Evolutionary conservation across 2,329 filamentous ascomycete genomes (phyloP), one percentile per base, ranked within the genome.

Genomic region (Xylariaceae sp.): DNA sequence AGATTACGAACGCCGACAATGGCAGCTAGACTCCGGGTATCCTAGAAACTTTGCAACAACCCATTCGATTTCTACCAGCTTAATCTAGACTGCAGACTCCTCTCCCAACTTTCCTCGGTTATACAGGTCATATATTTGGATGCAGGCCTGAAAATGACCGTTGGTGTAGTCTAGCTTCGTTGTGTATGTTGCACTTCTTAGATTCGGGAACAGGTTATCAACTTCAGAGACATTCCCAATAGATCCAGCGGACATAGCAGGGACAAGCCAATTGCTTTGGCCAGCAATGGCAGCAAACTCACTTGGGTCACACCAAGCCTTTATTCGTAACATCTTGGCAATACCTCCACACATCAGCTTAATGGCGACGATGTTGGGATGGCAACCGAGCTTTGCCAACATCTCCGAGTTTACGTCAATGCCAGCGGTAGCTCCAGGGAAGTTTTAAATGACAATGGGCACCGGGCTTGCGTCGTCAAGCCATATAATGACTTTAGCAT

Each of bases 401-500:
- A 83, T 80, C 55, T 87, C 84, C 0, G 83, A 87, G 65, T 84
- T 82, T 37, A 89, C 74, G 62, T 89, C 86, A 10, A 89, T 74
- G 9, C 87, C 86, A 10, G 84, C 81, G 18, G 80, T 83, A 3
- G 87, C 85, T 8, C 78, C 83, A 3, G 86, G 86, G 73, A 86
- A 89, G 71, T 89, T 89, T 76, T 89, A 89, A 51, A 90, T 83
- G 37, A 90, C 71, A 23, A 89, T 75, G 0, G 86, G 85, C 1
- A 89, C 66, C 0, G 81, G 77, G 29, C 79, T 83, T 2, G 77
- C 77, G 44, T 78, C 75, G 2, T 86, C 86, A 3, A 88, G 70
- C 55, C 69, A 35, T 40, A 29, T 48, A 7, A 16, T 7, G 13
- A 13, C 8, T 8, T 37, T 42, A 42, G 23, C 44, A 20, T 29